A percentile compares a stretch with the other conserved stretches of the same genome.
Conservation (phyloP, 805 yeast species). For the Sugiyamaella marilandica region DNA sequence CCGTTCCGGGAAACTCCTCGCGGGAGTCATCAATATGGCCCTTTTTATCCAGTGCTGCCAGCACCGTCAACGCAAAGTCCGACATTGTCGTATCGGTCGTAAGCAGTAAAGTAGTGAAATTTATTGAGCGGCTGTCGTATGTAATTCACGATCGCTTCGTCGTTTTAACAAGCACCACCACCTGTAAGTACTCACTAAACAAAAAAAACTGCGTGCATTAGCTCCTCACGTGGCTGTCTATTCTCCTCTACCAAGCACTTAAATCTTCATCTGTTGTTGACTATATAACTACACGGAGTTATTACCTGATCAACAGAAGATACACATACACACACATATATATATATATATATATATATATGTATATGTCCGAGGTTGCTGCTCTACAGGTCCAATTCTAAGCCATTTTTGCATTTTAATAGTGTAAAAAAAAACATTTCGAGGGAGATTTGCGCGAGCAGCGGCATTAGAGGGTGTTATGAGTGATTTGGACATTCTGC, state of each 20-base stretch:
- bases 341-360: too few species aligned
- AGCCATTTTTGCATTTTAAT: too few species aligned
- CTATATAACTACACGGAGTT: too few species aligned
- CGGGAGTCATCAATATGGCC: conserved; percentile 67
- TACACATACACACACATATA: too few species aligned
- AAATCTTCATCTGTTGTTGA: too few species aligned
- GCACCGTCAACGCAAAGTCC: conserved; percentile 37
- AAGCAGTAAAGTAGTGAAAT: neutral
- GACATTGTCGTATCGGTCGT: conserved; percentile 16
- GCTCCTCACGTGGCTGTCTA: neutral
- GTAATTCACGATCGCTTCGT: neutral
- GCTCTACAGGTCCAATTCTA: too few species aligned
- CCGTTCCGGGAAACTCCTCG: conserved; percentile 54
- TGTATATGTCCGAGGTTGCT: too few species aligned
- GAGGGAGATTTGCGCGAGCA: too few species aligned
- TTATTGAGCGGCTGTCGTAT: neutral
- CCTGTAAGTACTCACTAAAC: neutral
- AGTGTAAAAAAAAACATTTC: too few species aligned
- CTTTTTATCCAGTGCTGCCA: conserved; percentile 56
- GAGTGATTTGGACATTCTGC: neutral
- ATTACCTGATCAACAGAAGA: too few species aligned
- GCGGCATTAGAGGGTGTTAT: neutral
- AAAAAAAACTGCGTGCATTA: too few species aligned
- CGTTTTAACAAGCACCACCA: neutral
- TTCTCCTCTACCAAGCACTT: neutral